Conservation (phyloP, 805 yeast species). For the Kazachstania kunashirensis region DNA sequence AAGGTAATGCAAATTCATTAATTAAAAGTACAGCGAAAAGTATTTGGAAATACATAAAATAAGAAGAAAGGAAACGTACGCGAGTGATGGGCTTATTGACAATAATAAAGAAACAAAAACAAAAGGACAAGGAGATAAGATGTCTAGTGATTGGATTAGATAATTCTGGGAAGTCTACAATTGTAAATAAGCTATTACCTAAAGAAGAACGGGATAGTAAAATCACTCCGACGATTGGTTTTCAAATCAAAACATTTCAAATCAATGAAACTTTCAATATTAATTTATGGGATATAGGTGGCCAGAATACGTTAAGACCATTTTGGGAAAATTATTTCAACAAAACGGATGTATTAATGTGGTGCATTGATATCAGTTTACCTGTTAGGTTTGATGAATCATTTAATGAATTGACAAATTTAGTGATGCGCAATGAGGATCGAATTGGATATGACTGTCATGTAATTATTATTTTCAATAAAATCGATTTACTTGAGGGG, state of each 20-base stretch:
- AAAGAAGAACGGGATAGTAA: conserved; percentile 26
- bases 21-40: too few species aligned
- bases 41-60: background rate
- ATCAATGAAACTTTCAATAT: conserved; percentile 32
- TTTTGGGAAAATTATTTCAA: conserved; percentile 95
- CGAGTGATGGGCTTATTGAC: conserved; percentile 66
- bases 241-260: conserved; percentile 57
- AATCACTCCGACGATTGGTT: conserved; percentile 88
- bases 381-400: conserved; percentile 57
- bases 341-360: conserved; percentile 62
- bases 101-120: conserved; percentile 71
- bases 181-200: conserved; percentile 49
- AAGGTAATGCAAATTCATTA: too few species aligned
- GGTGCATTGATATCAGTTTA: conserved; percentile 72
- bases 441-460: conserved; percentile 39
- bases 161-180: conserved; percentile 85
- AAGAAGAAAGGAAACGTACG: background rate
- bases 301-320: conserved; percentile 71
- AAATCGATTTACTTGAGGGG: conserved; percentile 47
- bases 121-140: conserved; percentile 68
- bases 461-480: conserved; percentile 63
- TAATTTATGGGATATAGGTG: conserved; percentile 86
- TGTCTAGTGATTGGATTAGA: conserved; percentile 77
- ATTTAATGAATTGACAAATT: conserved; percentile 49
- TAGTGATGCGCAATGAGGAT: conserved; percentile 52